Evolutionary conservation across 768 basidiomycete species (phyloP), one percentile per base, ranked within the genome.

Genomic region (Floccularia luteovirens): DNA sequence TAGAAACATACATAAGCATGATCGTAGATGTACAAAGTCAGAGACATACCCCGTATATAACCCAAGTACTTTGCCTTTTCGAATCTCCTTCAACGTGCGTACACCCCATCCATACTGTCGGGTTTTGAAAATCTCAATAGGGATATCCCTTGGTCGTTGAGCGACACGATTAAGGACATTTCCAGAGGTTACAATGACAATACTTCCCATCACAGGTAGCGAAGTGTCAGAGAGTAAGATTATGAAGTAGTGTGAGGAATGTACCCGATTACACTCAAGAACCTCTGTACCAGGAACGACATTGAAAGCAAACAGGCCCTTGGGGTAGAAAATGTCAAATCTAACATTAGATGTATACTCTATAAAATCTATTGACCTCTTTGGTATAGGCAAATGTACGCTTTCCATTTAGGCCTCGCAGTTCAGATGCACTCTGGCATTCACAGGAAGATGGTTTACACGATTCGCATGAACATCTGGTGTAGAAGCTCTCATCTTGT

Each of bases 91-190:
- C 4, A 64, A 47, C 0, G 75, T 55, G n/a, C 79, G 64, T 2
- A 71, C 80, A 5, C 83, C 82, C 82, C 81, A 86, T 2, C 83
- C 83, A 41, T 70, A 61, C 14, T 59, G 51, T 3, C 39, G 25
- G 0, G 82, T 85, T 46, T 79, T 74, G 66, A 84, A 84, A n/a
- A 86, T 56, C 46, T 83, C 74, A 6, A 86, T 63, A 2, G 72
- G 63, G 8, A 77, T 46, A 32, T 74, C 61, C 20, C 83, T 69
- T 5, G 80, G 73, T 20, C 45, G 57, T 45, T 85, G 83, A 2
- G 72, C 74, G 5, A 82, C 73, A 16, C 81, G 74, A 48, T 84
- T 85, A 2, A n/a, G 48, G 57, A 47, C 82, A 86, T 2, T 38
- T 47, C 6, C 28, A 24, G 7, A 43, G 36, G 23, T 48, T 52